Evolutionary conservation across 768 basidiomycete species (phyloP).

Genomic region (Naganishia onofrii): DNA sequence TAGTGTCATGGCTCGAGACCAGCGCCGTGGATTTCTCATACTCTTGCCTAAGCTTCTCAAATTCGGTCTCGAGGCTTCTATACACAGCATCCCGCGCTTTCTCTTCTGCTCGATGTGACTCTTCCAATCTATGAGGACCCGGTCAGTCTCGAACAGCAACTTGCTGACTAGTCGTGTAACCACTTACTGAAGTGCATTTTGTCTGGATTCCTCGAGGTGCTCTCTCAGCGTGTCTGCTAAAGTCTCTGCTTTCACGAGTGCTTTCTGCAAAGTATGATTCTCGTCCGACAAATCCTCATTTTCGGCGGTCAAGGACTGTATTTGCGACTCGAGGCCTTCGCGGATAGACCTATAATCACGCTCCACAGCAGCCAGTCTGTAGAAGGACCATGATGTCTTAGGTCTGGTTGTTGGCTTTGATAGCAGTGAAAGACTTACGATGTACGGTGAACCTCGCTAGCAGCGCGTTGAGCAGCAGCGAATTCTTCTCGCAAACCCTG

Average conservation of each 20-base stretch:
- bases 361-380: neutral
- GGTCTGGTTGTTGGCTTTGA: too few species aligned
- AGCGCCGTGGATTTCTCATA: neutral
- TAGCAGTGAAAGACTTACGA: neutral
- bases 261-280: neutral
- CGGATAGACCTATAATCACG: neutral
- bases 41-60: neutral
- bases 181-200: neutral
- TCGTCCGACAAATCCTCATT: neutral
- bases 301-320: neutral
- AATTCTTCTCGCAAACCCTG: neutral
- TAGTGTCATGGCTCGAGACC: neutral
- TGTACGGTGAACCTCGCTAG: neutral
- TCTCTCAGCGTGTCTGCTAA: neutral
- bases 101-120: neutral
- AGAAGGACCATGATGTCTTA: neutral
- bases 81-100: neutral
- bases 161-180: neutral
- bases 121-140: neutral
- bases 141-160: neutral
- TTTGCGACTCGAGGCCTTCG: neutral
- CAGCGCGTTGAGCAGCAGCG: neutral
- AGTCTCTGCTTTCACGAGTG: neutral
- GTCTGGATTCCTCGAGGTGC: neutral
- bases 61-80: neutral